Evolutionary conservation across 179 eudicot species (phyloP), one percentile per base, ranked within the genome.

Genomic region (Sideroxylon spinosum): DNA sequence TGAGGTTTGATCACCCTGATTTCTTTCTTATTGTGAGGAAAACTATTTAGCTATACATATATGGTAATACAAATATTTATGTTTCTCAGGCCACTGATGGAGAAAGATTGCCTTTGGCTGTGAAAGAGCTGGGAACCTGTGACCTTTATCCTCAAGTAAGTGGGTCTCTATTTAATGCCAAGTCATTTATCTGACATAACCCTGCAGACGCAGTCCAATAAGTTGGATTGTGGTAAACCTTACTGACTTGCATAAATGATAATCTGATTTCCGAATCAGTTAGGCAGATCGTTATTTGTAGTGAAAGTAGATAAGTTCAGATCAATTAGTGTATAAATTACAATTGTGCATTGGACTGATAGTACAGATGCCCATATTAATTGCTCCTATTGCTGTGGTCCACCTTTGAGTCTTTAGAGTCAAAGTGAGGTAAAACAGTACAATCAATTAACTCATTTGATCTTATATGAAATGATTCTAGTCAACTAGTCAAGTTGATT

Each of bases 131-230:
- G 90, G 97, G 97, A 48, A 87, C 89, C 70, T 92, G 97, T 83
- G 97, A 92, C 83, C 91, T 92, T 83, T 92, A 92, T 84, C 97
- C 97, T 17, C 97, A 92, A 87, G 97, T 92, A 78, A 82, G 86
- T 80, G 69, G 71, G 62, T 55, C 50, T 67, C 2, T 28, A 32
- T 44, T 70, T 55, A 14, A 55, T 55, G 60, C 17, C 7, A 55
- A 14, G 6, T 55, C 60, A 55, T 55, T 55, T 55, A 13, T 17
- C 19, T 55, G 6, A 13, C 60, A 55, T 55, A 55, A 55, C 60
- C 19, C 17, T 55, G 60, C 19, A 55, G 60, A 55, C 14, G 60
- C 16, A 17, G 60, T 55, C 55, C 55, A 8, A 55, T 55, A 55
- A 13, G 60, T 55, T 12, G 60, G 60, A 55, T 55, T 55, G 60